A percentile compares a stretch with the other conserved stretches of the same genome.
Evolutionary conservation across 1,284 basidiomycete species (phyloP).

Genomic region (Trichosporon coremiiforme): DNA sequence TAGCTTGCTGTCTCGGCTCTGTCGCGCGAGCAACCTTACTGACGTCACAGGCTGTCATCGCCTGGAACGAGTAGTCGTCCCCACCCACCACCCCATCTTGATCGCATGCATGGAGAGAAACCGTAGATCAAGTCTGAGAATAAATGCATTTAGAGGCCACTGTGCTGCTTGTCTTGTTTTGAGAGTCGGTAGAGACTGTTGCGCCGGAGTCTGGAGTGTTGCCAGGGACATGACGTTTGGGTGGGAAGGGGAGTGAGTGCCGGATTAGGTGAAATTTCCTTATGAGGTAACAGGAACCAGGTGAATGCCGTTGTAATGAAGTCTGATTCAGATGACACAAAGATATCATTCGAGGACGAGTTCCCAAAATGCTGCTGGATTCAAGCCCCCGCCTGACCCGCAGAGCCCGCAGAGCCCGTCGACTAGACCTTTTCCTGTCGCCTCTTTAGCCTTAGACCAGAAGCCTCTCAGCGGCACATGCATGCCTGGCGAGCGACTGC

Average conservation of each 20-base stretch:
- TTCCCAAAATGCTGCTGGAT: background rate
- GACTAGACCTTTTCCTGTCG: background rate
- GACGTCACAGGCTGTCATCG: constrained; percentile 48
- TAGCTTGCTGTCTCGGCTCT: constrained; percentile 12
- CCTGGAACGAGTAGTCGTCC: constrained; percentile 72
- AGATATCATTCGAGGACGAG: constrained; percentile 11
- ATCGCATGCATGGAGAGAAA: constrained; percentile 17
- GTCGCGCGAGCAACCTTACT: background rate
- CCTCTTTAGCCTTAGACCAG: background rate
- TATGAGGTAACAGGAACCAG: constrained; percentile 10
- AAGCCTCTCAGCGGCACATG: background rate
- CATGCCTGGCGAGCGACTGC: background rate
- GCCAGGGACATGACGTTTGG: background rate
- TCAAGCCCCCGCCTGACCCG: too few relatives aligned
- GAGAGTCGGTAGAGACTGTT: background rate
- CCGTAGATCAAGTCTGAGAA: background rate
- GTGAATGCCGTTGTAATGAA: constrained; percentile 8
- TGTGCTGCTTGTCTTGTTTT: constrained; percentile 9
- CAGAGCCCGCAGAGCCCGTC: background rate
- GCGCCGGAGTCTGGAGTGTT: background rate
- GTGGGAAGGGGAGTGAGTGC: background rate
- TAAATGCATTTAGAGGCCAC: background rate
- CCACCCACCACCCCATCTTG: background rate
- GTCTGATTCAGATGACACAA: background rate
- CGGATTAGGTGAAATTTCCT: constrained; percentile 1